phyloP scores from a whole-genome alignment of 2,329 filamentous ascomycete genomes.

The Bipolaris gigantea region DNA sequence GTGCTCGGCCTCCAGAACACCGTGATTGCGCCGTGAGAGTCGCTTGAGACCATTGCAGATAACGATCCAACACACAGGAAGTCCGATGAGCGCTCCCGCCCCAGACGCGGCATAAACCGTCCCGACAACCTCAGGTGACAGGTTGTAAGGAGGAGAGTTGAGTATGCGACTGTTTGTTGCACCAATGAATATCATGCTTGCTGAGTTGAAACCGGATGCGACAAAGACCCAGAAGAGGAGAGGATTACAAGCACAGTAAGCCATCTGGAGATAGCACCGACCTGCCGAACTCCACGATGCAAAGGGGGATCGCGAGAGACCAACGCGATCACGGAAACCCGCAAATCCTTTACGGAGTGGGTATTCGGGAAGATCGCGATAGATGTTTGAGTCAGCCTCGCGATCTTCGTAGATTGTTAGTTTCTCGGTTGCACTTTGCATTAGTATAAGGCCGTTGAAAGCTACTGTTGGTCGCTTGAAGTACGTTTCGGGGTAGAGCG shows the following conservation, averaged over 20 bases:
- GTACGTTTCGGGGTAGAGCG: conserved; percentile 46
- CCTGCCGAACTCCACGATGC: conserved; percentile 31
- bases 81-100: conserved; percentile 24
- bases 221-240: conserved; percentile 40
- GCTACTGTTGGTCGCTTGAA: conserved; percentile 48
- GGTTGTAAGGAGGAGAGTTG: conserved; percentile 25
- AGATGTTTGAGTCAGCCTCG: conserved; percentile 30
- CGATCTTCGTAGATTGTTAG: conserved; percentile 44
- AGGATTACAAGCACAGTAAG: conserved; percentile 33
- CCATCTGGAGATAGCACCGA: conserved; percentile 32
- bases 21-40: conserved; percentile 30
- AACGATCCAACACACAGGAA: conserved; percentile 13
- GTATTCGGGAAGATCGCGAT: conserved; percentile 28
- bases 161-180: conserved; percentile 28
- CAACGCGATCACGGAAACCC: conserved; percentile 18
- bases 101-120: conserved; percentile 27
- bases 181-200: conserved; percentile 38
- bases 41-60: conserved; percentile 19
- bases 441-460: conserved; percentile 47
- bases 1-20: conserved; percentile 38
- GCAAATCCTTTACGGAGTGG: conserved; percentile 11
- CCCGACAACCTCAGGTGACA: conserved; percentile 17
- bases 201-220: conserved; percentile 28
- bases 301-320: conserved; percentile 27
- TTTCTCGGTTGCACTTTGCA: conserved; percentile 46